Base-by-base conservation (phyloP, 2,329 filamentous ascomycete genomes). In the Lachnellula hyalina region DNA sequence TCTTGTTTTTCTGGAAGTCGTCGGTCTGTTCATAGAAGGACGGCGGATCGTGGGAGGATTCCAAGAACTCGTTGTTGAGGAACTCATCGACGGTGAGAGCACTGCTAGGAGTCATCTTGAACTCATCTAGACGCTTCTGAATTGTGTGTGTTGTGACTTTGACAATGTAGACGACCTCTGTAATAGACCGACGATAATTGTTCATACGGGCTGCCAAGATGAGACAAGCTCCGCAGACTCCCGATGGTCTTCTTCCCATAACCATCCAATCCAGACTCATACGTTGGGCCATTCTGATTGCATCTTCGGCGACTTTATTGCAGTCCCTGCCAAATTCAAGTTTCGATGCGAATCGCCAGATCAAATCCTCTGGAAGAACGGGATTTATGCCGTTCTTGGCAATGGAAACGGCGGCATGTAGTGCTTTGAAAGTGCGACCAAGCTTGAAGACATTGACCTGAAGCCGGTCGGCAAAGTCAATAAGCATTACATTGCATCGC, bases 181-280 rank as follows among this genome's bases (percentile, higher is more conserved):
- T 84, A 12, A 96, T 85, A 0, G 91, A 96, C 17, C 94, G 86
- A 45, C 93, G 87, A 69, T 95, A 99, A 72, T 97, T 97, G 79
- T 96, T 96, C 87, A 97, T 97, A 51, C 94, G 88, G 8, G 94
- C 93, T 6, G 94, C 94, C 70, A 99, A 86, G 58, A 99, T 89
- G 47, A 99, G 81, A 62, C 92, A 96, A 12, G 94, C 94, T 58
- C 94, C 94, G 70, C 92, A 96, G 52, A 97, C 86, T 62, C 94
- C 94, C 6, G 93, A 93, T 15, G 94, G 94, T 41, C 94, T 86
- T 66, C 94, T 88, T 64, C 94, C 94, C 69, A 92, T 90, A 47
- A 92, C 87, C 83, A 99, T 97, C 92, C 94, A 97, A 73, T 99
- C 94, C 52, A 90, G 81, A 61, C 90, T 92, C 94, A 99, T 97